A percentile compares a stretch with the other conserved stretches of the same genome.
Conservation (phyloP, 2,329 filamentous ascomycete species). For the Ophiostoma populinum region DNA sequence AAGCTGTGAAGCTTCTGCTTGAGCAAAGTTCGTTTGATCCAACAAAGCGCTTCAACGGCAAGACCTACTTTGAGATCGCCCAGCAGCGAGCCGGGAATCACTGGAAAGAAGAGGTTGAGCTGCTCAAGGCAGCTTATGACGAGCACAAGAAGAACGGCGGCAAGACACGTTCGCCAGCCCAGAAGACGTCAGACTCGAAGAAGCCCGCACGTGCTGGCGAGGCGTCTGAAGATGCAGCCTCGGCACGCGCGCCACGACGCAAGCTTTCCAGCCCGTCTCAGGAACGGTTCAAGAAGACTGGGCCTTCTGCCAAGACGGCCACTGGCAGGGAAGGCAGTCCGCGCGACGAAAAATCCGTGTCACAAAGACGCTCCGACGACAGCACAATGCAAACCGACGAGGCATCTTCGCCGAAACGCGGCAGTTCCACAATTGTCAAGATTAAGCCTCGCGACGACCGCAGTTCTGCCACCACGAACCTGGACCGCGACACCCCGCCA, state of each 20-base stretch:
- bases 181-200: constrained; percentile 25
- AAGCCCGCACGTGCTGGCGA: constrained; percentile 27
- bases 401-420: constrained; percentile 29
- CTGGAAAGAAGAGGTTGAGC: constrained; percentile 74
- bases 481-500: constrained; percentile 37
- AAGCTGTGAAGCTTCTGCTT: constrained; percentile 66
- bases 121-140: constrained; percentile 62
- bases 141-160: constrained; percentile 34
- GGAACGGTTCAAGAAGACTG: constrained; percentile 27
- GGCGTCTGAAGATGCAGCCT: constrained; percentile 22
- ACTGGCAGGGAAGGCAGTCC: constrained; percentile 20
- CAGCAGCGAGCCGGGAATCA: constrained; percentile 66
- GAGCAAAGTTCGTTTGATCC: constrained; percentile 69
- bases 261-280: constrained; percentile 31
- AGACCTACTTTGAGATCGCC: constrained; percentile 77
- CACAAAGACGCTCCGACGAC: constrained; percentile 18
- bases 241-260: constrained; percentile 24
- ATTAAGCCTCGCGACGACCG: constrained; percentile 18
- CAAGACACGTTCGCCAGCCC: constrained; percentile 33
- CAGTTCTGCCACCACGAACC: constrained; percentile 27
- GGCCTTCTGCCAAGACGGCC: constrained; percentile 14
- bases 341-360: constrained; percentile 26
- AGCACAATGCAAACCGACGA: constrained; percentile 28
- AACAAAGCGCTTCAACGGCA: constrained; percentile 55
- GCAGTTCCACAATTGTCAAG: constrained; percentile 13